phyloP scores from a whole-genome alignment of 2,329 filamentous ascomycete genomes.

The Trichoderma brevicompactum region DNA sequence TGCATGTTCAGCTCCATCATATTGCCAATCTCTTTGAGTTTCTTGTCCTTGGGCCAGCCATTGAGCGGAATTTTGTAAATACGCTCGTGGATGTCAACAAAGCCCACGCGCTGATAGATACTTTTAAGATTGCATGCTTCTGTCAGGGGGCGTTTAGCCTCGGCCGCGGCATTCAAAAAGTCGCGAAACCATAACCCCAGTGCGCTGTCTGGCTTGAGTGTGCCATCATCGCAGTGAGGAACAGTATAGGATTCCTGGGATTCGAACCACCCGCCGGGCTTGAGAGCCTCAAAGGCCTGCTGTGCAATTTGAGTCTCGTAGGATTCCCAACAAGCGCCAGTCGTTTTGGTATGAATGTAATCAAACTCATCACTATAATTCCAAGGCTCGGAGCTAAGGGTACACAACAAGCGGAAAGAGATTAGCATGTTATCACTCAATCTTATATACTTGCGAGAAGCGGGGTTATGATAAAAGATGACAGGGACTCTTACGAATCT shows the following conservation, averaged over 20 bases:
- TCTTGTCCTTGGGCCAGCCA: slow-evolving; percentile 55
- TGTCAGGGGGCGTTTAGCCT: slow-evolving; percentile 45
- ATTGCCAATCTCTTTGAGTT: slow-evolving; percentile 49
- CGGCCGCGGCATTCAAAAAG: slow-evolving; percentile 45
- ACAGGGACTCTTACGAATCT: slow-evolving; percentile 52
- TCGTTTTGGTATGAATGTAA: slow-evolving; percentile 58
- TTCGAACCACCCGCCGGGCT: slow-evolving; percentile 60
- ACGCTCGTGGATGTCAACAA: slow-evolving; percentile 58
- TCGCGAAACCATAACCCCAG: slow-evolving; percentile 49
- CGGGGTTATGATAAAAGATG: not conserved
- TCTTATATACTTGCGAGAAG: too few relatives aligned
- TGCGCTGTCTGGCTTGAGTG: slow-evolving; percentile 45
- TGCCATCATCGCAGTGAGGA: slow-evolving; percentile 52
- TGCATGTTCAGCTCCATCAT: slow-evolving; percentile 52
- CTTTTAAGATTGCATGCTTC: slow-evolving; percentile 43
- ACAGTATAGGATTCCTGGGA: slow-evolving; percentile 53
- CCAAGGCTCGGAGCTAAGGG: slow-evolving; percentile 53
- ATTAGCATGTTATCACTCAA: not conserved
- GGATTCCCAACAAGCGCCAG: slow-evolving; percentile 54
- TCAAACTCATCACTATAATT: slow-evolving; percentile 59
- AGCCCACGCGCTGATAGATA: slow-evolving; percentile 54
- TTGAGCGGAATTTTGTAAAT: slow-evolving; percentile 60
- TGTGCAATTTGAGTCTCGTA: slow-evolving; percentile 56
- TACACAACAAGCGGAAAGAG: not conserved
- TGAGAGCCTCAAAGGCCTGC: slow-evolving; percentile 54